Evolutionary conservation across 176 grass and related monocot species (phyloP).

Genomic region (Bothriochloa decipiens): DNA sequence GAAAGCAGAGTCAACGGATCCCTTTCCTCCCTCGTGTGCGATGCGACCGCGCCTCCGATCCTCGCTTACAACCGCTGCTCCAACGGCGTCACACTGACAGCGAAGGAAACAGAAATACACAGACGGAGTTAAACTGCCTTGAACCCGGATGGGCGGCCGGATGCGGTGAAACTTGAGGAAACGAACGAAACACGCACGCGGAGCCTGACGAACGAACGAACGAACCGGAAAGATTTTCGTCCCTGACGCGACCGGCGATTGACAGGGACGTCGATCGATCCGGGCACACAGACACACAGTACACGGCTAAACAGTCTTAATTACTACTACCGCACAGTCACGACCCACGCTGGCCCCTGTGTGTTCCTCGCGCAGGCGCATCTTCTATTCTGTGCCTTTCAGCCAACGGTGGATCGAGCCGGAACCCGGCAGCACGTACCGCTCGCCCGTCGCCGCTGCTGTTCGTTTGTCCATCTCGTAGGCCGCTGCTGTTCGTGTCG

Average conservation of each 20-base stretch:
- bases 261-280: constrained; percentile 9
- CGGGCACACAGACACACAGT: background rate
- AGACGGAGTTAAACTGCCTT: background rate
- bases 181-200: background rate
- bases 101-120: background rate
- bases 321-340: background rate
- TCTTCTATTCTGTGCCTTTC: constrained; percentile 2
- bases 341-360: background rate
- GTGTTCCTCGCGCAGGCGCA: background rate
- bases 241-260: constrained; percentile 23
- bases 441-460: background rate
- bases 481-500: no score
- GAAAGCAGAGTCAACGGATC: background rate
- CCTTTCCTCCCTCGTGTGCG: no score
- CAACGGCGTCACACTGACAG: background rate
- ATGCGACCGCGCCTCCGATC: no score
- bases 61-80: no score
- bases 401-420: background rate
- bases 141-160: background rate
- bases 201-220: background rate
- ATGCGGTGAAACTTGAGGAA: background rate
- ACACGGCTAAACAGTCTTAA: background rate
- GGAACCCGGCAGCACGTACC: no score
- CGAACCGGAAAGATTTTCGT: background rate
- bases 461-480: constrained; percentile 27